Percentiles rank a stretch among this genome's conserved stretches.
Conservation (phyloP, 73 alveolate species). For the Halteria grandinella region DNA sequence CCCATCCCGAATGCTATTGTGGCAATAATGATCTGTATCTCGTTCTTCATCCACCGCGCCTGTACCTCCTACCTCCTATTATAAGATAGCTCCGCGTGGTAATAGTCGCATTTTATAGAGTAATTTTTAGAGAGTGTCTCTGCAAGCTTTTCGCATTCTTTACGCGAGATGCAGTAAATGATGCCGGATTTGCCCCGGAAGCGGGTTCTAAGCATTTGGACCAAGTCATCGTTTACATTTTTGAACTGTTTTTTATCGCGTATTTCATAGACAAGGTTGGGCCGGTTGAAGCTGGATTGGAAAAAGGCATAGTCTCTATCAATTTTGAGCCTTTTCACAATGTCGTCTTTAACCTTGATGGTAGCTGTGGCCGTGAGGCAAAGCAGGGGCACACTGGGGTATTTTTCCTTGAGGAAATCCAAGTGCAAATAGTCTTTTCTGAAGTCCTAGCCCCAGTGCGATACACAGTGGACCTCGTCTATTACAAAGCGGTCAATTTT, state of each 20-base stretch:
- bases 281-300: slow-evolving; percentile 89
- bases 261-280: slow-evolving; percentile 91
- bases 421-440: slow-evolving; percentile 95
- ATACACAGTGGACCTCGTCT: slow-evolving; percentile 99
- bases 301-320: slow-evolving; percentile 80
- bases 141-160: slow-evolving; percentile 92
- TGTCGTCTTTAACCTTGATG: slow-evolving; percentile 93
- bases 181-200: slow-evolving; percentile 86
- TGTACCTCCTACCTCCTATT: slow-evolving; percentile 82
- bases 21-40: slow-evolving; percentile 96
- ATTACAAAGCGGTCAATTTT: slow-evolving; percentile 88
- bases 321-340: slow-evolving; percentile 84
- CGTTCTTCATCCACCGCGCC: slow-evolving; percentile 93
- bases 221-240: slow-evolving; percentile 75
- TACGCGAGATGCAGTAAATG: slow-evolving; percentile 91
- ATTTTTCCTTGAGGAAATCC: slow-evolving; percentile 76
- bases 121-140: slow-evolving; percentile 68
- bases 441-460: slow-evolving; percentile 99
- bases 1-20: slow-evolving; percentile 99
- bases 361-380: slow-evolving; percentile 99
- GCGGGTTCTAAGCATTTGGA: slow-evolving; percentile 64
- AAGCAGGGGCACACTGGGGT: slow-evolving; percentile 93
- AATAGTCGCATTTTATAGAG: slow-evolving; percentile 85
- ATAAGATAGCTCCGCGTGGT: slow-evolving; percentile 94
- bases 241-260: slow-evolving; percentile 68